Evolutionary conservation across 768 basidiomycete genomes (phyloP).

Genomic region (Russula dissimulans): DNA sequence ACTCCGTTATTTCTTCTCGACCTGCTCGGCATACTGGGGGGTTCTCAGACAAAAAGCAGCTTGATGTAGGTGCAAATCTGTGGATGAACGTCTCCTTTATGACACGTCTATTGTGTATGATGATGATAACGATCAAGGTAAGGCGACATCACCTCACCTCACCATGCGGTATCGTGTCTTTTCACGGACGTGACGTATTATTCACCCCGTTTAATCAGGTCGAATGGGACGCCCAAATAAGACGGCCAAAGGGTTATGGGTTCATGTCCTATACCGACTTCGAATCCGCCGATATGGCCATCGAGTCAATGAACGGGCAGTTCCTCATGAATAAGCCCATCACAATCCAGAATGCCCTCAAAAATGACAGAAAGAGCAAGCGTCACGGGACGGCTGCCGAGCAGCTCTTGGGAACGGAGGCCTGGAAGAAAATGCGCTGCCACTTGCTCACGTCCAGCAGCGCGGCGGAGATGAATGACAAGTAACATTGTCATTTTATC

Average conservation of each 20-base stretch:
- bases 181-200: too few relatives aligned
- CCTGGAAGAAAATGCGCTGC: constrained; percentile 91
- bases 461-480: constrained; percentile 18
- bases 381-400: constrained; percentile 97
- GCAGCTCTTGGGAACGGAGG: constrained; percentile 89
- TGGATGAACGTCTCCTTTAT: constrained; percentile 86
- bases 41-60: constrained; percentile 94
- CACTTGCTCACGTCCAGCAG: constrained; percentile 66
- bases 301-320: constrained; percentile 95
- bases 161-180: too few relatives aligned
- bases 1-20: not conserved
- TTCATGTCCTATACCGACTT: constrained; percentile 98
- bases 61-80: constrained; percentile 97
- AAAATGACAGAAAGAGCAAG: constrained; percentile 98
- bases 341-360: constrained; percentile 96
- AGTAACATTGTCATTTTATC: too few relatives aligned
- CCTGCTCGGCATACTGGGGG: constrained; percentile 37
- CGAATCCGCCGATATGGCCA: constrained; percentile 91
- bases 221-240: constrained; percentile 76
- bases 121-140: constrained; percentile 87
- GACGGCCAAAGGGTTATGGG: constrained; percentile 91
- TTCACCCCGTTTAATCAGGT: constrained; percentile 43
- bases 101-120: constrained; percentile 95
- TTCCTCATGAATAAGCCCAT: constrained; percentile 99
- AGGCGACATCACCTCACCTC: constrained; percentile 19